These are phyloP conservation scores for Gnetum montanum DNA, from an alignment of 75 land plant species.

Conservation along the genomic window DNA sequence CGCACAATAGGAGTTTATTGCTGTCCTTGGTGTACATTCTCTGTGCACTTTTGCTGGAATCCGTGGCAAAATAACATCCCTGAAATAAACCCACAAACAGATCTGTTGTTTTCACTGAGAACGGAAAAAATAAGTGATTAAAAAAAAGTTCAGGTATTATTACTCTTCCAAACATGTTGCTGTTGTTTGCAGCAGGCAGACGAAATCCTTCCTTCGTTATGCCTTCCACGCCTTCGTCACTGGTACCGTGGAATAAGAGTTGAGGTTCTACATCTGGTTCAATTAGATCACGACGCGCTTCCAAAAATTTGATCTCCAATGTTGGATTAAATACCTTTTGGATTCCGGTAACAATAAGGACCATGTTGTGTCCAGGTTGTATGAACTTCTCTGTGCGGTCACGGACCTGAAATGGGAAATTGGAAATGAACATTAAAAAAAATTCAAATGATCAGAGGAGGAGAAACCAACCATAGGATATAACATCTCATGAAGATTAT, in stretches of 20 bases:
- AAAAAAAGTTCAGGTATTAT: too few species aligned
- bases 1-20: constrained; percentile 15
- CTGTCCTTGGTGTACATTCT: neutral
- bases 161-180: constrained; percentile 3
- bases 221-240: neutral
- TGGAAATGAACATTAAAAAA: too few species aligned
- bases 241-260: constrained; percentile 16
- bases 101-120: too few species aligned
- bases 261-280: neutral
- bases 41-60: constrained; percentile 17
- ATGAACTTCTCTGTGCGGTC: constrained; percentile 13
- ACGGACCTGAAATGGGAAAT: neutral
- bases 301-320: constrained; percentile 9
- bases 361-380: constrained; percentile 1
- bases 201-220: constrained; percentile 3
- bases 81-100: neutral
- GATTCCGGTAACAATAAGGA: constrained; percentile 12
- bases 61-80: constrained; percentile 19
- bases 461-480: neutral
- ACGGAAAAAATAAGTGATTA: too few species aligned
- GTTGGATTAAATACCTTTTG: neutral
- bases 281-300: constrained; percentile 5
- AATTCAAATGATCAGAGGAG: neutral
- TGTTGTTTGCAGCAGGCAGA: neutral
- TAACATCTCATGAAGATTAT: neutral